These are phyloP conservation scores for Cercospora sp. DNA, from an alignment of 2,329 filamentous ascomycete genomes.

Conservation along the genomic window DNA sequence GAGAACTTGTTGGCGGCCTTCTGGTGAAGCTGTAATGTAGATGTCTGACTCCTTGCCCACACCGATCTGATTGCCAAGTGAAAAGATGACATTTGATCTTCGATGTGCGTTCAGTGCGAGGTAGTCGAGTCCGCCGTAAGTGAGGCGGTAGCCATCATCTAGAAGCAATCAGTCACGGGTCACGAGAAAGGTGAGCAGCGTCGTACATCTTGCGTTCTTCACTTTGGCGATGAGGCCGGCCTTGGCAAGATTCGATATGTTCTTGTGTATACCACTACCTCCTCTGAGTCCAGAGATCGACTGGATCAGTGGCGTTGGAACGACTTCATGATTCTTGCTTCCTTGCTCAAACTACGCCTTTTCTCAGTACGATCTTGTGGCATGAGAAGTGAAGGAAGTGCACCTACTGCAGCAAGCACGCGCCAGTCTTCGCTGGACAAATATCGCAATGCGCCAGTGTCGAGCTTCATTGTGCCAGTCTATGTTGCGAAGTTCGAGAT, in stretches of 20 bases:
- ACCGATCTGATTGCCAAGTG: constrained; percentile 89
- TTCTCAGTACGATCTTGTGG: constrained; percentile 15
- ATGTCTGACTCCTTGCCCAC: constrained; percentile 99
- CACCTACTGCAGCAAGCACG: constrained; percentile 81
- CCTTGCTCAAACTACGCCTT: constrained; percentile 77
- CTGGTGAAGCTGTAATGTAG: constrained; percentile 82
- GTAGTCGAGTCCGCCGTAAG: constrained; percentile 96
- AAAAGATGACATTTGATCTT: constrained; percentile 78
- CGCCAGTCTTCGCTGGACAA: constrained; percentile 91
- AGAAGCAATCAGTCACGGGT: background rate
- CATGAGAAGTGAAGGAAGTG: constrained; percentile 6
- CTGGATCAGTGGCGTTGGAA: constrained; percentile 85
- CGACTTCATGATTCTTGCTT: constrained; percentile 94
- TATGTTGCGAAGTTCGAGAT: background rate
- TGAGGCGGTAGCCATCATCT: constrained; percentile 93
- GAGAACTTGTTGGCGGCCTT: constrained; percentile 75
- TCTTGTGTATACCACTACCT: constrained; percentile 72
- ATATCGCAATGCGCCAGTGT: constrained; percentile 91
- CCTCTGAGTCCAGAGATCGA: constrained; percentile 79
- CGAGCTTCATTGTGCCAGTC: constrained; percentile 74
- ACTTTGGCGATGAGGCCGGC: constrained; percentile 85
- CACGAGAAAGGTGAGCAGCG: background rate
- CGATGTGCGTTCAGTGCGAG: constrained; percentile 91
- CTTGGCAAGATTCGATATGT: constrained; percentile 90
- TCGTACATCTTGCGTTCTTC: constrained; percentile 81